Percentiles rank a stretch among this genome's conserved stretches.
phyloP scores from a whole-genome alignment of 208 protist genomes.

The Leishmania tropica region DNA sequence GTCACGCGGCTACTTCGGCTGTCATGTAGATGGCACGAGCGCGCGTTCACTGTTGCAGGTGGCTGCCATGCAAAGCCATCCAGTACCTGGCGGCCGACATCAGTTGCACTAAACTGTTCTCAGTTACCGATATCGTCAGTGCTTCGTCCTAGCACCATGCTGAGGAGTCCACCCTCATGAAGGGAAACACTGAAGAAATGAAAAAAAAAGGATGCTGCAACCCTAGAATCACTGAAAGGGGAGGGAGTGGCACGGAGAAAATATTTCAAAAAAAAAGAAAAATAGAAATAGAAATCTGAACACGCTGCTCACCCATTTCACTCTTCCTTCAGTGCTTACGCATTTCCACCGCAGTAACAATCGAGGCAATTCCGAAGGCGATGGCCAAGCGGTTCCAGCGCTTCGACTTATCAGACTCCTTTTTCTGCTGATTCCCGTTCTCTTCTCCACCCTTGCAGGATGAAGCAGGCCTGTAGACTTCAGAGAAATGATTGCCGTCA shows the following conservation, averaged over 20 bases:
- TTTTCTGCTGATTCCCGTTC: neutral
- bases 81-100: neutral
- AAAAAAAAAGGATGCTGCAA: neutral
- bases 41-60: neutral
- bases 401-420: constrained; percentile 1
- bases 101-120: too few species aligned
- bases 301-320: neutral
- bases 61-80: neutral
- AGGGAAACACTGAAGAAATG: neutral
- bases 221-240: neutral
- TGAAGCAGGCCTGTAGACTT: neutral
- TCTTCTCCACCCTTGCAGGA: neutral
- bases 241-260: neutral
- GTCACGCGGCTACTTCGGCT: too few species aligned
- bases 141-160: neutral
- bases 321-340: neutral
- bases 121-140: too few species aligned
- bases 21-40: too few species aligned
- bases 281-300: too few species aligned
- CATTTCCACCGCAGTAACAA: neutral
- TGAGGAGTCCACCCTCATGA: neutral
- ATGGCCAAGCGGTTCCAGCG: neutral
- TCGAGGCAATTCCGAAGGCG: neutral
- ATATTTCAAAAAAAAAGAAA: neutral
- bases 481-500: neutral